These are phyloP conservation scores for Leccinum rimulosum DNA, from an alignment of 768 basidiomycete species.

Conservation along the genomic window DNA sequence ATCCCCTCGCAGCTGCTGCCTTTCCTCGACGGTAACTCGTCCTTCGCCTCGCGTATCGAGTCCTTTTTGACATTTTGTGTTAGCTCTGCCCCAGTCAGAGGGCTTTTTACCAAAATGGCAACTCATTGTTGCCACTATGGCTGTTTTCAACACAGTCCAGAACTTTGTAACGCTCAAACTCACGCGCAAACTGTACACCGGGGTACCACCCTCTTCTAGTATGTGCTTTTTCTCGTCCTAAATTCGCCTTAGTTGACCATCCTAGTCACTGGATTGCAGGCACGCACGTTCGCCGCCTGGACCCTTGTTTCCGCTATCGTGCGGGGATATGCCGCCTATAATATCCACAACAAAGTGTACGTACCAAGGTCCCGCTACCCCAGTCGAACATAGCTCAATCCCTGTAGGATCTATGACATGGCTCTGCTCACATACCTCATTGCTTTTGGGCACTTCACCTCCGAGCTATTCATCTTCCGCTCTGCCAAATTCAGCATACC, in stretches of 20 bases:
- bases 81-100: conserved; percentile 61
- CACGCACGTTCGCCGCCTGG: conserved; percentile 90
- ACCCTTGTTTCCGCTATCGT: conserved; percentile 83
- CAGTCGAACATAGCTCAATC: conserved; percentile 9
- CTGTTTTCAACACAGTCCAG: conserved; percentile 84
- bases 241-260: neutral
- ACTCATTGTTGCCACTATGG: conserved; percentile 71
- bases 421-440: conserved; percentile 85
- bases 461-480: conserved; percentile 81
- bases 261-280: conserved; percentile 81
- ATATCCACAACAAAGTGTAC: conserved; percentile 80
- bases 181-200: conserved; percentile 73
- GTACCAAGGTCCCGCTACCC: conserved; percentile 23
- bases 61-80: neutral
- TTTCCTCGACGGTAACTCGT: conserved; percentile 24
- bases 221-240: neutral
- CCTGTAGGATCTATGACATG: conserved; percentile 83
- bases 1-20: conserved; percentile 7
- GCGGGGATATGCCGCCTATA: conserved; percentile 84
- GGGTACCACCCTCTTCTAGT: conserved; percentile 41
- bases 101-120: conserved; percentile 90
- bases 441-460: conserved; percentile 85
- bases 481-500: conserved; percentile 62
- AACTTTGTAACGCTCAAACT: conserved; percentile 76
- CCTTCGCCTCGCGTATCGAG: neutral